These are phyloP conservation scores for Puccinia horiana DNA, from an alignment of 1,284 basidiomycete species.

Conservation along the genomic window DNA sequence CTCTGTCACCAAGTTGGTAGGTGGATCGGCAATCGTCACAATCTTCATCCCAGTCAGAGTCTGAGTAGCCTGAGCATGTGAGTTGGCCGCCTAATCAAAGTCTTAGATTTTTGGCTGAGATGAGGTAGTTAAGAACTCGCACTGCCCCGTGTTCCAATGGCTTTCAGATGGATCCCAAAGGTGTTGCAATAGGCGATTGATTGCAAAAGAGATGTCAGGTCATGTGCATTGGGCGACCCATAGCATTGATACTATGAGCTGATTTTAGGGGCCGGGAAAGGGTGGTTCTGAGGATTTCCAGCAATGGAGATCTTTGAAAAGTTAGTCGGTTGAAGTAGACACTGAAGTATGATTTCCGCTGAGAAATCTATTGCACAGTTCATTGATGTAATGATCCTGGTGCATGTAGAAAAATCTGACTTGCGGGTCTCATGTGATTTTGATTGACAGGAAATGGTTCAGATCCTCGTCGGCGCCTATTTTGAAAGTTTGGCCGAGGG, in stretches of 20 bases:
- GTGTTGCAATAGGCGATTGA: too few relatives aligned
- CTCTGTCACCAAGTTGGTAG: not conserved
- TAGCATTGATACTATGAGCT: not conserved
- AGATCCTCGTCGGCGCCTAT: not conserved
- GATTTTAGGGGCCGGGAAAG: not conserved
- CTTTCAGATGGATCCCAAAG: not conserved
- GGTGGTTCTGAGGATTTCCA: not conserved
- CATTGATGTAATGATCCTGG: conserved; percentile 10
- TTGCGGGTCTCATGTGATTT: not conserved
- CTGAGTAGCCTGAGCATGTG: not conserved
- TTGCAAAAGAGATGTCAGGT: not conserved
- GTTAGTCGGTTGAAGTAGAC: not conserved
- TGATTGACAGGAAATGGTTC: conserved; percentile 23
- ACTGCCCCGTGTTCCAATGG: not conserved
- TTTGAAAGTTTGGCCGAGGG: not conserved
- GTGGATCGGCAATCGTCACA: not conserved
- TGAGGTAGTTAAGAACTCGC: not conserved
- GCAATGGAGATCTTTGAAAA: not conserved
- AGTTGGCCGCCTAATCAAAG: not conserved
- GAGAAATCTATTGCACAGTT: not conserved
- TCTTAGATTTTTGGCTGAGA: not conserved
- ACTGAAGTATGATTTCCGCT: too few relatives aligned
- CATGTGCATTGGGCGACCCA: conserved; percentile 10
- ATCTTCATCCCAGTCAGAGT: conserved; percentile 27
- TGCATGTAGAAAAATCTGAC: not conserved